Evolutionary conservation across 164 flowering plant species (phyloP).

Genomic region (Annona cherimola): DNA sequence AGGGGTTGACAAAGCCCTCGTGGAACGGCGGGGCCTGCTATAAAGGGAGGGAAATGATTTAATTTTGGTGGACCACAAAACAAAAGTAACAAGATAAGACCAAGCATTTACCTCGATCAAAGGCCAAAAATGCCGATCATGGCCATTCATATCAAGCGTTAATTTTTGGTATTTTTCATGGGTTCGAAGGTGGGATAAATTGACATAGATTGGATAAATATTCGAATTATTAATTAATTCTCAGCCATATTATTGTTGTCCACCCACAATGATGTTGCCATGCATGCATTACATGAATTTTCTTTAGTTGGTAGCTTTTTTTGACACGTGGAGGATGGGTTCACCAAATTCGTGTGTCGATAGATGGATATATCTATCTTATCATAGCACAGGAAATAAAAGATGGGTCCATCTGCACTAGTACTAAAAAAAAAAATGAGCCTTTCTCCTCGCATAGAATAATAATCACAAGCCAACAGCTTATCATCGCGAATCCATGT

Average conservation of each 20-base stretch:
- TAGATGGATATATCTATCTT: not conserved
- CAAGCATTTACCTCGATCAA: not conserved
- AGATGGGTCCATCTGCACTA: too few species aligned
- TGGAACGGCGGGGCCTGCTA: not conserved
- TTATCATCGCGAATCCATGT: slow-evolving; percentile 54
- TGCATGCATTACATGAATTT: not conserved
- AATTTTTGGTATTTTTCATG: not conserved
- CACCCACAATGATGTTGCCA: too few species aligned
- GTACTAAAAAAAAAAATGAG: not conserved
- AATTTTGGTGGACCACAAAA: not conserved
- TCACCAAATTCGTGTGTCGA: not conserved
- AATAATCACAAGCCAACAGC: slow-evolving; percentile 47
- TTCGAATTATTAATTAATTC: not conserved
- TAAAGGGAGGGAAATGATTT: not conserved
- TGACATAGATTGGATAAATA: not conserved
- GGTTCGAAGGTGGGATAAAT: not conserved
- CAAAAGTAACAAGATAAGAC: not conserved
- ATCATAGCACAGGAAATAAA: not conserved
- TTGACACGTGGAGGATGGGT: not conserved
- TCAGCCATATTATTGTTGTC: too few species aligned
- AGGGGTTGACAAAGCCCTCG: slow-evolving; percentile 1
- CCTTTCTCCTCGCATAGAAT: slow-evolving; percentile 33
- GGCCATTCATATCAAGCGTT: not conserved
- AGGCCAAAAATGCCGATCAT: not conserved
- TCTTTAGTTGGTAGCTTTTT: not conserved